These are phyloP conservation scores for Melanomma pulvis-pyrius DNA, from an alignment of 495 filamentous ascomycete genomes.

Conservation along the genomic window DNA sequence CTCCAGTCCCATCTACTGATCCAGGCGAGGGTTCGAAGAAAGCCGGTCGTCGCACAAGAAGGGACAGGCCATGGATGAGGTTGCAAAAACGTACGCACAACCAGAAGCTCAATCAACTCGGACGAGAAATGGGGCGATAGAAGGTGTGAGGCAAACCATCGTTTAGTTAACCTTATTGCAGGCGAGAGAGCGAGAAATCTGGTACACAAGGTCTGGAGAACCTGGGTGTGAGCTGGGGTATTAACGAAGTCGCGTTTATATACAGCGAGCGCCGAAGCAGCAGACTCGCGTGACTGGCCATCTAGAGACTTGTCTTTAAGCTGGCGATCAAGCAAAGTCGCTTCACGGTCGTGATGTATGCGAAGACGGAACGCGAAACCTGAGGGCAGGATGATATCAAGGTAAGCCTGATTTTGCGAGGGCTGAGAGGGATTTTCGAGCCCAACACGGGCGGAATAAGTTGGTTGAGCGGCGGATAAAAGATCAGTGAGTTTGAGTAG, in stretches of 20 bases:
- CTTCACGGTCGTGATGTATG: constrained; percentile 82
- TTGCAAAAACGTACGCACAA: constrained; percentile 72
- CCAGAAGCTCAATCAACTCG: constrained; percentile 81
- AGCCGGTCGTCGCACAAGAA: constrained; percentile 76
- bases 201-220: constrained; percentile 74
- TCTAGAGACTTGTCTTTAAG: constrained; percentile 71
- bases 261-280: constrained; percentile 65
- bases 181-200: constrained; percentile 79
- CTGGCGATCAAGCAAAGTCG: constrained; percentile 73
- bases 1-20: constrained; percentile 92
- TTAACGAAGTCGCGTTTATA: constrained; percentile 74
- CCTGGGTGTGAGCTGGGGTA: constrained; percentile 76
- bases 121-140: constrained; percentile 73
- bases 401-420: constrained; percentile 75
- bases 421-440: constrained; percentile 72
- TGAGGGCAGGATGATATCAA: constrained; percentile 75
- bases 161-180: constrained; percentile 83
- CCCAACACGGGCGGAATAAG: constrained; percentile 66
- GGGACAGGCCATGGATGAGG: constrained; percentile 81
- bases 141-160: constrained; percentile 86
- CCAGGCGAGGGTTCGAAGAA: constrained; percentile 75
- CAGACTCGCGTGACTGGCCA: constrained; percentile 63
- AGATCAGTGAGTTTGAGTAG: constrained; percentile 77
- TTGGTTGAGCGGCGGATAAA: constrained; percentile 58
- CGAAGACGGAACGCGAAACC: constrained; percentile 70